Conservation (phyloP, 352 stramenopile genomes). For the Pythium phragmitis region DNA sequence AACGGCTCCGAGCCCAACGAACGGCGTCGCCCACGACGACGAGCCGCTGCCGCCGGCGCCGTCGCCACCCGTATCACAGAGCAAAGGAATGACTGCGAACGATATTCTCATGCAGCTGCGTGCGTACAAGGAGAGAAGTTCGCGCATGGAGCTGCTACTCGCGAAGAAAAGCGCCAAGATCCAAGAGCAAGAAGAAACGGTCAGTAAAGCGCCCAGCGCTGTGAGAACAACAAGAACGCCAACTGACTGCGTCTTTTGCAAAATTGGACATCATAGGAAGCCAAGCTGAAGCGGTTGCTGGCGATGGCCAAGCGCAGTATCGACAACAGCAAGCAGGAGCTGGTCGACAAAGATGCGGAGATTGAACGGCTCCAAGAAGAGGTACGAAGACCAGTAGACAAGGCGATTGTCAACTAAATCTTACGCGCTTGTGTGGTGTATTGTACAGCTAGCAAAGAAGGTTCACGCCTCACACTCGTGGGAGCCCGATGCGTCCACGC, state of each 20-base stretch:
- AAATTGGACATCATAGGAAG: constrained; percentile 35
- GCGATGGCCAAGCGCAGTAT: constrained; percentile 89
- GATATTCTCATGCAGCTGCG: constrained; percentile 42
- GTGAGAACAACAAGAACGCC: background rate
- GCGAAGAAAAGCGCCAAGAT: constrained; percentile 71
- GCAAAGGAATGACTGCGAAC: constrained; percentile 13
- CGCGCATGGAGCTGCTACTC: constrained; percentile 60
- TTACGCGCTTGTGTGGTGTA: background rate
- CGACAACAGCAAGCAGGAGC: constrained; percentile 85
- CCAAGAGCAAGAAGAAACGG: constrained; percentile 77
- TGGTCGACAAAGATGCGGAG: constrained; percentile 58
- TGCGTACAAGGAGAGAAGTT: constrained; percentile 59
- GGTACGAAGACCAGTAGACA: constrained; percentile 13
- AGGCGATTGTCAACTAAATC: background rate
- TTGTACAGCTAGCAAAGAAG: constrained; percentile 32
- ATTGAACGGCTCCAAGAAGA: constrained; percentile 53
- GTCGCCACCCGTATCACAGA: constrained; percentile 19
- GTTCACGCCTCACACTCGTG: constrained; percentile 43
- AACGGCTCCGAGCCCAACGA: background rate
- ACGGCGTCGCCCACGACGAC: constrained; percentile 5
- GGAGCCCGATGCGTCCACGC: constrained; percentile 45
- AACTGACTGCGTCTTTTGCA: background rate
- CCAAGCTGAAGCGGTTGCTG: constrained; percentile 80
- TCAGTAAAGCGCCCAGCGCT: constrained; percentile 12
- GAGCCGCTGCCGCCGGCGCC: constrained; percentile 16